Conservation (phyloP, 2,329 filamentous ascomycete genomes). For the Alternaria conjuncta region DNA sequence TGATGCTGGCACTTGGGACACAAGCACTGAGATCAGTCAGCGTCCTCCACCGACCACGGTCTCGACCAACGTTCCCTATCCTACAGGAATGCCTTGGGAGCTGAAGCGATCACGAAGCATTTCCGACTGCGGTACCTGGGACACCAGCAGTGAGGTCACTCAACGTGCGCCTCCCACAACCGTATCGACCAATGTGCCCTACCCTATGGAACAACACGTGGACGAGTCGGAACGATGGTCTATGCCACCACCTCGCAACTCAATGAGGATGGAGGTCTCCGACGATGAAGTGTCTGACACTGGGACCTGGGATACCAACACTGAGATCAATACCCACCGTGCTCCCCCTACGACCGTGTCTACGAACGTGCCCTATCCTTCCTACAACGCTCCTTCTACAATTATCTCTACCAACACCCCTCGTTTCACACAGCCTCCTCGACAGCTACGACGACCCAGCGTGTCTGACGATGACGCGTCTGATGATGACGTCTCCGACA, state of each 20-base stretch:
- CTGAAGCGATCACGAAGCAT: slow-evolving; percentile 8
- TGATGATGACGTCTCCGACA: background rate
- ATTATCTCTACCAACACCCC: slow-evolving; percentile 12
- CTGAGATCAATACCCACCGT: slow-evolving; percentile 3
- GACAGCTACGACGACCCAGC: slow-evolving; percentile 5
- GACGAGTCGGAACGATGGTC: background rate
- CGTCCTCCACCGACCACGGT: slow-evolving; percentile 10
- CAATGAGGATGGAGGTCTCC: background rate
- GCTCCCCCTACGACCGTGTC: slow-evolving; percentile 10
- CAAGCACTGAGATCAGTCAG: slow-evolving; percentile 7
- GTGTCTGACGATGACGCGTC: slow-evolving; percentile 4
- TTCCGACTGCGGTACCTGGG: slow-evolving; percentile 10
- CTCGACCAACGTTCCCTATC: slow-evolving; percentile 12
- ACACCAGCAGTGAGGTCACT: slow-evolving; percentile 13
- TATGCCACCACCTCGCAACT: background rate
- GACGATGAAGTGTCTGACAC: background rate
- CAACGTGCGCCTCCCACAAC: slow-evolving; percentile 9
- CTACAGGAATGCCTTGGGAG: slow-evolving; percentile 1
- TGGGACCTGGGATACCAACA: slow-evolving; percentile 8
- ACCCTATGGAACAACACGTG: background rate
- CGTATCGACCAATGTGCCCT: slow-evolving; percentile 8
- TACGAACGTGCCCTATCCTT: slow-evolving; percentile 9
- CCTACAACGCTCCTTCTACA: slow-evolving; percentile 3
- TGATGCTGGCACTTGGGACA: slow-evolving; percentile 15
- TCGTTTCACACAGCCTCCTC: background rate